Evolutionary conservation across 306 rosid species (phyloP).

Genomic region (Sophora flavescens): DNA sequence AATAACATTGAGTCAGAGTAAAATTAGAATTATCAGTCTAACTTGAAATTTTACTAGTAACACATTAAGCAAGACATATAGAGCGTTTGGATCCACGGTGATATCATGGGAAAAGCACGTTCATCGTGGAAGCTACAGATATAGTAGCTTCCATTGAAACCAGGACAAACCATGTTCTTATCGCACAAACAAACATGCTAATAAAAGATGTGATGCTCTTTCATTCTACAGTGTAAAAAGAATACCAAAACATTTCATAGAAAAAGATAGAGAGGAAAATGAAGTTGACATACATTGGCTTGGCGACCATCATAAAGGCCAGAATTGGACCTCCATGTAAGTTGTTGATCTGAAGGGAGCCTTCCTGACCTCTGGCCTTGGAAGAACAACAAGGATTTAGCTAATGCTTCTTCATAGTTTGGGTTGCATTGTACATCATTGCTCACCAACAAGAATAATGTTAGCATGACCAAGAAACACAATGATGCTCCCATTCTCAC

Average conservation of each 20-base stretch:
- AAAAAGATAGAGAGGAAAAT: neutral
- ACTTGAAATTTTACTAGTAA: neutral
- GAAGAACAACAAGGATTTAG: constrained; percentile 81
- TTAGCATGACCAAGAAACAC: constrained; percentile 21
- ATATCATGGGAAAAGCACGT: too few species aligned
- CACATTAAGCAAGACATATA: neutral
- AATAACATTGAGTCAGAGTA: constrained; percentile 7
- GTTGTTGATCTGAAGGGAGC: constrained; percentile 61
- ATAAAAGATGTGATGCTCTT: neutral
- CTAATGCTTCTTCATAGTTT: constrained; percentile 82
- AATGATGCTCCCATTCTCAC: constrained; percentile 37
- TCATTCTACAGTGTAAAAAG: neutral
- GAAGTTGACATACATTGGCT: constrained; percentile 59
- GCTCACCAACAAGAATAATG: constrained; percentile 38
- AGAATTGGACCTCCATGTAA: constrained; percentile 80
- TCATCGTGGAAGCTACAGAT: too few species aligned
- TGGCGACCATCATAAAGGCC: constrained; percentile 76
- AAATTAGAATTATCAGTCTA: neutral
- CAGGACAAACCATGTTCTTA: too few species aligned
- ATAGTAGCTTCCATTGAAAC: too few species aligned
- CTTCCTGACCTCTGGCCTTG: constrained; percentile 94
- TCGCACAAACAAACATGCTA: too few species aligned
- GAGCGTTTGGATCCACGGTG: too few species aligned
- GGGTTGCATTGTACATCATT: constrained; percentile 58
- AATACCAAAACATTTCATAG: neutral